A percentile compares a stretch with the other conserved stretches of the same genome.
These are phyloP conservation scores for Skeletonema tropicum DNA, from an alignment of 108 stramenopile genomes.

Conservation along the genomic window DNA sequence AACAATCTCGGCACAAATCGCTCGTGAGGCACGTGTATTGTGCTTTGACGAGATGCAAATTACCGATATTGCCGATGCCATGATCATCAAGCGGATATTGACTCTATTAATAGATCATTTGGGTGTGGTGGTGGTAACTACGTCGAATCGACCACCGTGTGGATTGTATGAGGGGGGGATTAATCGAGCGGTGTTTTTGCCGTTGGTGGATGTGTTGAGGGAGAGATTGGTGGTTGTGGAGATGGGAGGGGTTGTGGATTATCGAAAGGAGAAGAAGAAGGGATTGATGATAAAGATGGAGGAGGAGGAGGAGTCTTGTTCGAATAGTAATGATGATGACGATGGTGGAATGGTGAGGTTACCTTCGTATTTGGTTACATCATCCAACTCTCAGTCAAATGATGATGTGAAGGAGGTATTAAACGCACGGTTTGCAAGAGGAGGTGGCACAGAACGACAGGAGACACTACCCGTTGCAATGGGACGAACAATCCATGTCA, in stretches of 20 bases:
- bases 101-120: slow-evolving; percentile 12
- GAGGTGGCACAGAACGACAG: background rate
- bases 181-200: slow-evolving; percentile 57
- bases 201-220: slow-evolving; percentile 51
- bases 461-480: slow-evolving; percentile 35
- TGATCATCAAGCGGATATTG: slow-evolving; percentile 50
- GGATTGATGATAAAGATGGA: background rate
- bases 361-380: background rate
- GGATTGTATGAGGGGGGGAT: slow-evolving; percentile 65
- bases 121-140: slow-evolving; percentile 58
- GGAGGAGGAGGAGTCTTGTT: background rate
- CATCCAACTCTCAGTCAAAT: background rate
- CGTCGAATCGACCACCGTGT: slow-evolving; percentile 60
- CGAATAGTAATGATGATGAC: background rate
- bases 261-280: slow-evolving; percentile 17
- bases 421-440: background rate
- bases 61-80: slow-evolving; percentile 65
- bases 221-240: slow-evolving; percentile 13
- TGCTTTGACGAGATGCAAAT: slow-evolving; percentile 62
- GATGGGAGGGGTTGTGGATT: slow-evolving; percentile 15
- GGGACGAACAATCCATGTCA: slow-evolving; percentile 31
- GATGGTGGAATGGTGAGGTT: background rate
- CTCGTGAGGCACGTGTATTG: slow-evolving; percentile 30
- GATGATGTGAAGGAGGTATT: background rate
- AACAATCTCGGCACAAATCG: slow-evolving; percentile 13